A percentile compares a stretch with the other conserved stretches of the same genome.
phyloP scores from a whole-genome alignment of 2,329 filamentous ascomycete genomes.

The Diaporthe velutina region DNA sequence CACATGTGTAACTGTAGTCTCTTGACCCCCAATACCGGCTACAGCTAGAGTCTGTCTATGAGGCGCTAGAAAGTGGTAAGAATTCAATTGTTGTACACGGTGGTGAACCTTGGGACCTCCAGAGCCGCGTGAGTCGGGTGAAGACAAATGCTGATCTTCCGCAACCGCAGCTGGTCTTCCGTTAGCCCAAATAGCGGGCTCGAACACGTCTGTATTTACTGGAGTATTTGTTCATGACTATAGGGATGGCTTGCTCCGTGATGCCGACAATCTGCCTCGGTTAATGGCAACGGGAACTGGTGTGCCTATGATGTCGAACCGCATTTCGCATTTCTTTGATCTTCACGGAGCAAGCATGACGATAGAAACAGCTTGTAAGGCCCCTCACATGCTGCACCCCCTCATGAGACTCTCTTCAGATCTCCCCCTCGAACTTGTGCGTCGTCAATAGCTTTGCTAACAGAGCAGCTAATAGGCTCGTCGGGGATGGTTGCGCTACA shows the following conservation, averaged over 20 bases:
- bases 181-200: slow-evolving; percentile 45
- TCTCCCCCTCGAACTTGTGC: too few relatives aligned
- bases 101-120: too few relatives aligned
- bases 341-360: slow-evolving; percentile 57
- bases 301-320: slow-evolving; percentile 52
- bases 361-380: slow-evolving; percentile 62
- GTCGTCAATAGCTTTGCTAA: too few relatives aligned
- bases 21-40: slow-evolving; percentile 5
- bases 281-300: slow-evolving; percentile 52
- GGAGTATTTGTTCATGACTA: slow-evolving; percentile 50
- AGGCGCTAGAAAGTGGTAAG: slow-evolving; percentile 27
- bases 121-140: too few relatives aligned
- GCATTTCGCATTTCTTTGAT: slow-evolving; percentile 57
- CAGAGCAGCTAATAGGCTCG: too few relatives aligned
- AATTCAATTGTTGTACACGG: too few relatives aligned
- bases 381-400: too few relatives aligned
- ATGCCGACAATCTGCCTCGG: slow-evolving; percentile 44
- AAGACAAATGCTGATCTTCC: too few relatives aligned
- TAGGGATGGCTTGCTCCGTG: slow-evolving; percentile 42
- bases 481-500: slow-evolving; percentile 51
- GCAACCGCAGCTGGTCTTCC: neutral
- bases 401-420: too few relatives aligned
- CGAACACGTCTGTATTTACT: slow-evolving; percentile 50
- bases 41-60: slow-evolving; percentile 29
- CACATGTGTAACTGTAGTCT: too few relatives aligned